Evolutionary conservation across 768 basidiomycete species (phyloP).

Genomic region (Trametopsis cervina): DNA sequence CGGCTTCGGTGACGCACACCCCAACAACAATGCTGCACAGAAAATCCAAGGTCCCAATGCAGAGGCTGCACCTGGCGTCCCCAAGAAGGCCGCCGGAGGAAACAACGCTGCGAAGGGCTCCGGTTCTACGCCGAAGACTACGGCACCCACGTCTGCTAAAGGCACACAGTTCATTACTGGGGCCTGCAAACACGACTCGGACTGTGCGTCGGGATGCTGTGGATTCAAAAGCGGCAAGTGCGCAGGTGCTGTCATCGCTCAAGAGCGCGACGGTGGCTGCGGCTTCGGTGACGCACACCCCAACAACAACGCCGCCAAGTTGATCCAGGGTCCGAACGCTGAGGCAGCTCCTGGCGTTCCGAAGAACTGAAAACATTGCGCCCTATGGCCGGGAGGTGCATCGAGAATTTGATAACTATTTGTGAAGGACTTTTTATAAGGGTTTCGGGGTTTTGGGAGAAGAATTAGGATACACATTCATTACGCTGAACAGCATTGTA

Average conservation of each 20-base stretch:
- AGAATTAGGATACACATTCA: neutral
- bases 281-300: constrained; percentile 18
- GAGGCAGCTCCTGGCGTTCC: neutral
- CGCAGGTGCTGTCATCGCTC: constrained; percentile 21
- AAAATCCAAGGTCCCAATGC: neutral
- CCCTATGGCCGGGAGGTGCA: neutral
- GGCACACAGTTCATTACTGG: constrained; percentile 17
- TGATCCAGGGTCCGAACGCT: constrained; percentile 7
- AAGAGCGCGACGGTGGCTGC: constrained; percentile 21
- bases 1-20: constrained; percentile 13
- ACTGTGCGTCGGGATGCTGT: constrained; percentile 22
- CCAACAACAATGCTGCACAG: constrained; percentile 18
- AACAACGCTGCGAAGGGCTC: neutral
- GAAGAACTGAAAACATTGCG: neutral
- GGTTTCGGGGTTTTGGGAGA: neutral
- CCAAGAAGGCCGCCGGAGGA: neutral
- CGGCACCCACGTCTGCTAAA: neutral
- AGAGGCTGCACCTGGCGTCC: constrained; percentile 1
- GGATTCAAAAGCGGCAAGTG: constrained; percentile 21
- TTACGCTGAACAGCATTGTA: neutral
- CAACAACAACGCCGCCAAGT: constrained; percentile 18
- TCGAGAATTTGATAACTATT: neutral
- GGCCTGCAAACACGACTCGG: constrained; percentile 16
- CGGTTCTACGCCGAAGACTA: neutral
- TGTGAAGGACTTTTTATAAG: neutral